Evolutionary conservation across 768 basidiomycete species (phyloP), one percentile per base, ranked within the genome.

Genomic region (Filobasidium wieringae): DNA sequence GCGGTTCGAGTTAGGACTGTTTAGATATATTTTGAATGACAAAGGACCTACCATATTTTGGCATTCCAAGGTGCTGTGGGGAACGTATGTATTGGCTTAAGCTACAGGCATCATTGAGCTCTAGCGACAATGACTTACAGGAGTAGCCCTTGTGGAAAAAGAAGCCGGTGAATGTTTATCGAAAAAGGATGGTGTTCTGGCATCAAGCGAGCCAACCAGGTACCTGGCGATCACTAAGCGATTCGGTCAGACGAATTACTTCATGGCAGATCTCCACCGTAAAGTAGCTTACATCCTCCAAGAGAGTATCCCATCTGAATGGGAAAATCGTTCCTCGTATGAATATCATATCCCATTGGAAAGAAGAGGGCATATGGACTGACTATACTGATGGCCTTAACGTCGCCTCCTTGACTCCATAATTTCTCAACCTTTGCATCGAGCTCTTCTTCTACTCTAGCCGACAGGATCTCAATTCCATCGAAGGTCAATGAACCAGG

Each of bases 401-500:
- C 65, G n/a, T 63, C 47, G 4, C 12, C 31, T 36, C 63, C 61
- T 4, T 67, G 40, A 37, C 61, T 47, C 1, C 30, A 30, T n/a
- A 67, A 57, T 31, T 62, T 45, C 26, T 61, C 34, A 43, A 40
- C 24, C 31, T 26, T 51, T 8, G 8, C 39, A 60, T 53, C 50
- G 32, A 68, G 64, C 57, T 69, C 68, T 36, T 47, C 67, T 0
- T 63, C 66, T 11, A 69, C 68, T 29, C 68, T 50, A 55, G 60
- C 66, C 0, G 68, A 66, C 54, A 64, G 66, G 2, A 69, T 61
- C 36, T 69, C 68, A 11, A 69, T 51, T 11, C 68, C 68, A 59
- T 69, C 68, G 50, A 67, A 67, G 12, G 68, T 67, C 54, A 69
- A 57, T 34, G 62, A 50, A 12, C 62, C 62, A 6, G 62, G 58